Conservation (phyloP, 2,329 filamentous ascomycete genomes). For the Pseudopyrenochaeta lycopersici region DNA sequence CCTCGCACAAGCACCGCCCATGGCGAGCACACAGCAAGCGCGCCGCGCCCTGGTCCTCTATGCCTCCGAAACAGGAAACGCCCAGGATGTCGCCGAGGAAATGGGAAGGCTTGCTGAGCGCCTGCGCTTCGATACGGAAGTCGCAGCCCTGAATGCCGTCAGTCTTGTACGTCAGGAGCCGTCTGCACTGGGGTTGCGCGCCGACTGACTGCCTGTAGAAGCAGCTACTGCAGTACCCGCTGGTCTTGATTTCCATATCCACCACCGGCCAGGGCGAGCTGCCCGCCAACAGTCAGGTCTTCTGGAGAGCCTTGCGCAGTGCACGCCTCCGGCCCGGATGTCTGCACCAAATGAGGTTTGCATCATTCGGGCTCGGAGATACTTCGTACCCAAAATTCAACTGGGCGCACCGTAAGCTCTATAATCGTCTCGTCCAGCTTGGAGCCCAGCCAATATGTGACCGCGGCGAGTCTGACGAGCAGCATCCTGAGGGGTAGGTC, state of each 20-base stretch:
- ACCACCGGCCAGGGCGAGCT: conserved; percentile 96
- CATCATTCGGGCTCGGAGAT: conserved; percentile 90
- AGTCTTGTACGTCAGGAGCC: conserved; percentile 69
- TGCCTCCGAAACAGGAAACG: conserved; percentile 94
- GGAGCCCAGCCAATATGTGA: conserved; percentile 80
- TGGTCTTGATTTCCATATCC: conserved; percentile 84
- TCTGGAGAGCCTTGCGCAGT: conserved; percentile 86
- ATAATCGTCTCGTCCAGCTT: conserved; percentile 83
- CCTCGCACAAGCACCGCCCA: conserved; percentile 21
- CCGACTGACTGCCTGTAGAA: conserved; percentile 38
- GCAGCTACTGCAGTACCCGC: conserved; percentile 55
- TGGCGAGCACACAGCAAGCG: conserved; percentile 27
- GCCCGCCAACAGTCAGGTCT: conserved; percentile 79
- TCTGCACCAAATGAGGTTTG: conserved; percentile 74
- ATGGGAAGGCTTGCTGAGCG: conserved; percentile 78
- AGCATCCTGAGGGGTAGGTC: conserved; percentile 83
- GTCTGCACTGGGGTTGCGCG: background rate
- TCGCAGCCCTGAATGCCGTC: conserved; percentile 80
- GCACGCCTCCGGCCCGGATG: conserved; percentile 78
- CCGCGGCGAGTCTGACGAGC: conserved; percentile 88
- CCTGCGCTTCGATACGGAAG: conserved; percentile 77
- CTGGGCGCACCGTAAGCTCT: conserved; percentile 88
- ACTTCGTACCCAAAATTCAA: conserved; percentile 97
- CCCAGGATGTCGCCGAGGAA: conserved; percentile 89
- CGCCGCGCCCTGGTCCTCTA: conserved; percentile 78